These are phyloP conservation scores for Cruciata laevipes DNA, from an alignment of 257 asterid genomes.

Conservation along the genomic window DNA sequence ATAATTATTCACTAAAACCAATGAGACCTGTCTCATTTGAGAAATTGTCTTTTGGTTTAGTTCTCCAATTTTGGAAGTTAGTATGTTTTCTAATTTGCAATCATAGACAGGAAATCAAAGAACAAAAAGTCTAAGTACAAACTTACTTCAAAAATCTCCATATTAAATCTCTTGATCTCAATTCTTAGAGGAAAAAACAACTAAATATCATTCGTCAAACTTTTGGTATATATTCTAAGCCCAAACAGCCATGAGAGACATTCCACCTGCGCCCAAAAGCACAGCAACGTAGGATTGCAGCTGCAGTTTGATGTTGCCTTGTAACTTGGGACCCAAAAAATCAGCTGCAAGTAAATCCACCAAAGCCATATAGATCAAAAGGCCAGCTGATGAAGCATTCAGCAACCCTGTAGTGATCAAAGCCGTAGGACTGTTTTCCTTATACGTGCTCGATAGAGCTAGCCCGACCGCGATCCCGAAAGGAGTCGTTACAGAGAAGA, in stretches of 20 bases:
- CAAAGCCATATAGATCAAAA: constrained; percentile 38
- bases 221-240: constrained; percentile 9
- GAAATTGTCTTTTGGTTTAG: too few species aligned
- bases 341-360: constrained; percentile 40
- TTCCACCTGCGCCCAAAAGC: constrained; percentile 34
- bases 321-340: constrained; percentile 37
- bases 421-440: constrained; percentile 31
- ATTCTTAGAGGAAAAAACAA: not conserved
- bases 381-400: constrained; percentile 37
- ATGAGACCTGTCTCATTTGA: too few species aligned
- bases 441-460: constrained; percentile 26
- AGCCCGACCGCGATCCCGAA: constrained; percentile 38
- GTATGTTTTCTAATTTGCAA: too few species aligned
- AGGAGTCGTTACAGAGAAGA: constrained; percentile 36
- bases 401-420: constrained; percentile 28
- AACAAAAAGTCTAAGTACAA: too few species aligned
- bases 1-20: too few species aligned
- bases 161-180: not conserved
- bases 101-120: too few species aligned
- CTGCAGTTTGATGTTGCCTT: constrained; percentile 29
- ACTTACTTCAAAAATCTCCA: too few species aligned
- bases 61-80: too few species aligned
- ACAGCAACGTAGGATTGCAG: constrained; percentile 24
- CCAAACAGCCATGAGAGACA: constrained; percentile 45
- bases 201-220: not conserved